phyloP scores from a whole-genome alignment of 805 yeast species.

The Kodamaea kaohsiungensis region DNA sequence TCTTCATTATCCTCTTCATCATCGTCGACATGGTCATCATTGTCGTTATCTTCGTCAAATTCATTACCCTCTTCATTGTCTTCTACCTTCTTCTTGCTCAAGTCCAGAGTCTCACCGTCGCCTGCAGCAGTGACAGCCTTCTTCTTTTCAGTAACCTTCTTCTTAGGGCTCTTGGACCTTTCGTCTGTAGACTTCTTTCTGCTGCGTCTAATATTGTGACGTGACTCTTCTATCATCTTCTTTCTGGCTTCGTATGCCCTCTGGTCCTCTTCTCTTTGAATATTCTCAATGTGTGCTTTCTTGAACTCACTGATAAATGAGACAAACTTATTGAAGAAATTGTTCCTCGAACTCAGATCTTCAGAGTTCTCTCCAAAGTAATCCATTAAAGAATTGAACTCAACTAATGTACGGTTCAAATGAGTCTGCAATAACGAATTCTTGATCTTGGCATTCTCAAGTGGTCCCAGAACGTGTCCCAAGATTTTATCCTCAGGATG shows the following conservation, averaged over 20 bases:
- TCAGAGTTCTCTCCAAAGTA: constrained; percentile 87
- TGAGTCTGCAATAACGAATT: constrained; percentile 65
- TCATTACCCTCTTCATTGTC: constrained; percentile 11
- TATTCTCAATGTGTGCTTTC: constrained; percentile 76
- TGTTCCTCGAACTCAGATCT: constrained; percentile 64
- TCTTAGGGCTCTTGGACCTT: constrained; percentile 5
- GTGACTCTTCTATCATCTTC: constrained; percentile 30
- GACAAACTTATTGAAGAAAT: constrained; percentile 79
- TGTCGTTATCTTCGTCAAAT: constrained; percentile 10
- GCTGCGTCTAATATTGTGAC: constrained; percentile 10
- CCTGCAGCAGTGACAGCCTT: constrained; percentile 5
- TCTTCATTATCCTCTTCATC: constrained; percentile 19
- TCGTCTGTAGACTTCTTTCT: constrained; percentile 10
- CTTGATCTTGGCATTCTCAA: constrained; percentile 77
- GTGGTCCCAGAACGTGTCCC: constrained; percentile 56
- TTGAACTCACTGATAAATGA: constrained; percentile 77
- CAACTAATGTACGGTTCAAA: constrained; percentile 58
- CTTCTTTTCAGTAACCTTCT: constrained; percentile 4
- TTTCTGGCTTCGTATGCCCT: constrained; percentile 41
- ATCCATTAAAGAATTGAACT: constrained; percentile 71
- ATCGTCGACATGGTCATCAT: constrained; percentile 16
- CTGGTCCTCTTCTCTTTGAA: constrained; percentile 79
- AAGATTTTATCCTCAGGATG: constrained; percentile 85
- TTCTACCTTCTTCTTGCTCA: constrained; percentile 16
- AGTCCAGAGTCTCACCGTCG: constrained; percentile 1